A percentile compares a stretch with the other conserved stretches of the same genome.
These are phyloP conservation scores for Schwanniomyces polymorphus DNA, from an alignment of 805 yeast genomes.

Conservation along the genomic window DNA sequence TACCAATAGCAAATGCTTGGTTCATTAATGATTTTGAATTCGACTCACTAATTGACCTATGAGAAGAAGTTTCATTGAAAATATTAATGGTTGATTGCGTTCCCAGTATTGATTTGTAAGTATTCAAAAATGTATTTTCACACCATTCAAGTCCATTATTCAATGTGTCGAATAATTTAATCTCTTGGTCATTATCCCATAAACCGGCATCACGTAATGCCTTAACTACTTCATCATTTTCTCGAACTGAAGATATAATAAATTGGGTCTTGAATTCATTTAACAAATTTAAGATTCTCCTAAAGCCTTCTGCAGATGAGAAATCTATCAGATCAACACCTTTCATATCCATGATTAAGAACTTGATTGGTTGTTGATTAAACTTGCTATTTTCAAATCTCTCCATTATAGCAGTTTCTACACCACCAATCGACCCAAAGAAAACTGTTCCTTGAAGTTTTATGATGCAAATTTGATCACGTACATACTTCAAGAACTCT, in stretches of 20 bases:
- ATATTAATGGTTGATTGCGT: slow-evolving; percentile 9
- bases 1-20: slow-evolving; percentile 35
- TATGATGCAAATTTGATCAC: slow-evolving; percentile 85
- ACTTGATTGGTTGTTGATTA: slow-evolving; percentile 64
- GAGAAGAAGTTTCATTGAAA: not conserved
- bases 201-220: slow-evolving; percentile 84
- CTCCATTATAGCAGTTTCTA: slow-evolving; percentile 71
- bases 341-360: slow-evolving; percentile 80
- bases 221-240: slow-evolving; percentile 62
- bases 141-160: slow-evolving; percentile 96
- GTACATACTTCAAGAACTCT: slow-evolving; percentile 79
- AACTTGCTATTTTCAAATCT: slow-evolving; percentile 58
- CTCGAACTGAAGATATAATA: slow-evolving; percentile 75
- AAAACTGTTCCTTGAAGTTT: slow-evolving; percentile 87
- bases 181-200: slow-evolving; percentile 47
- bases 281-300: slow-evolving; percentile 77
- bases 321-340: slow-evolving; percentile 82
- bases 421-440: slow-evolving; percentile 93
- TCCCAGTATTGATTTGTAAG: slow-evolving; percentile 46
- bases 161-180: slow-evolving; percentile 71
- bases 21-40: slow-evolving; percentile 3
- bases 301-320: slow-evolving; percentile 94
- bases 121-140: slow-evolving; percentile 81
- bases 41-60: slow-evolving; percentile 2
- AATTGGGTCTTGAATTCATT: slow-evolving; percentile 68